These are phyloP conservation scores for Sanghuangporus sanghuang DNA, from an alignment of 1,284 basidiomycete species.

Conservation along the genomic window DNA sequence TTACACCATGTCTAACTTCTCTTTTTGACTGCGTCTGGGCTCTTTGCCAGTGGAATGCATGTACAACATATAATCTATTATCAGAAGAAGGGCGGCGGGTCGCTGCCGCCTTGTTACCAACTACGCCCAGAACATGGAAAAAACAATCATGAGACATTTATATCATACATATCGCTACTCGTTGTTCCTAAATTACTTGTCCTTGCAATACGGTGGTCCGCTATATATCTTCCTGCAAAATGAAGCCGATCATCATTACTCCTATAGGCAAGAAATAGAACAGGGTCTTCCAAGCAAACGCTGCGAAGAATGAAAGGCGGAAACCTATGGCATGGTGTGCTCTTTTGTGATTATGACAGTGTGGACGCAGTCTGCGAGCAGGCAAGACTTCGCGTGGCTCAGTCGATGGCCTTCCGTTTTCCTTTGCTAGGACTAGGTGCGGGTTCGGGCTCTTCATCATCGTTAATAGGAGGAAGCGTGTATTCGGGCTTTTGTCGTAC, in stretches of 20 bases:
- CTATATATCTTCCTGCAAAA: too few species aligned
- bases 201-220: not conserved
- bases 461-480: conserved; percentile 35
- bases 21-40: not conserved
- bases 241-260: too few species aligned
- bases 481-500: conserved; percentile 41
- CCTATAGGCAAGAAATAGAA: too few species aligned
- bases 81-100: conserved; percentile 90
- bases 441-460: conserved; percentile 35
- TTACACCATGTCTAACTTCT: not conserved
- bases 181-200: not conserved
- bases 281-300: too few species aligned
- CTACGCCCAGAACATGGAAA: conserved; percentile 43
- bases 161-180: not conserved
- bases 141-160: not conserved
- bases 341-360: not conserved
- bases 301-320: not conserved
- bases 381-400: not conserved
- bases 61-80: conserved; percentile 91
- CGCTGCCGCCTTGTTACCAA: conserved; percentile 81
- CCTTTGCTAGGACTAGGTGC: conserved; percentile 33
- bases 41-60: conserved; percentile 42
- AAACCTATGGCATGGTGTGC: not conserved
- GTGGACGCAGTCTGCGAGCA: not conserved
- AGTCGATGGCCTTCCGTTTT: conserved; percentile 38